These are phyloP conservation scores for Termitomyces sp. DNA, from an alignment of 1,284 basidiomycete genomes.

Conservation along the genomic window DNA sequence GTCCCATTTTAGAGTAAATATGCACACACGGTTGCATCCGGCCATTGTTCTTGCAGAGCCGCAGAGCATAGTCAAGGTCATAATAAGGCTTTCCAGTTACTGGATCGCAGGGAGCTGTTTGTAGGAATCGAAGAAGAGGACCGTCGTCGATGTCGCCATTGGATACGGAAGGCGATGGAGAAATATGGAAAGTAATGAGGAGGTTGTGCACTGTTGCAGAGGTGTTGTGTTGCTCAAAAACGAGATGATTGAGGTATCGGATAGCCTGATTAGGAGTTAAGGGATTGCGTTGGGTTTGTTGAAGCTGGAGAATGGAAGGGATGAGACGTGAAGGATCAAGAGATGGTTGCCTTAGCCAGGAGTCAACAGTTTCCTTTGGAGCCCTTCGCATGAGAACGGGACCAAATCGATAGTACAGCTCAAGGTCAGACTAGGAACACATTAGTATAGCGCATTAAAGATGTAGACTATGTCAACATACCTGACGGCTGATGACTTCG, in stretches of 20 bases:
- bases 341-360: constrained; percentile 80
- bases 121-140: constrained; percentile 81
- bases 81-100: constrained; percentile 87
- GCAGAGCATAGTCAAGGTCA: constrained; percentile 94
- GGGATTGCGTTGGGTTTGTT: constrained; percentile 64
- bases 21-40: constrained; percentile 90
- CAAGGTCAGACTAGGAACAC: constrained; percentile 57
- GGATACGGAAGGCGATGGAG: constrained; percentile 31
- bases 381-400: constrained; percentile 83
- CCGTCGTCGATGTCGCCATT: constrained; percentile 60
- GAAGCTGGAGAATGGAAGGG: constrained; percentile 83
- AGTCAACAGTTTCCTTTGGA: constrained; percentile 86
- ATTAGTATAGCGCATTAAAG: constrained; percentile 6
- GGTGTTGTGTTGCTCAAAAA: constrained; percentile 76
- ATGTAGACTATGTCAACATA: constrained; percentile 26
- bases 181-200: constrained; percentile 82
- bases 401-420: constrained; percentile 92
- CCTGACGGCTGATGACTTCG: constrained; percentile 83
- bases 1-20: constrained; percentile 96
- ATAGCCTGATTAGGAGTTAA: constrained; percentile 79
- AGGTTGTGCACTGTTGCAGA: constrained; percentile 93
- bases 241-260: constrained; percentile 81
- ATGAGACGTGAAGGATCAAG: constrained; percentile 85
- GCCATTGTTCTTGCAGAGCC: constrained; percentile 81
- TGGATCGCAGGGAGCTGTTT: constrained; percentile 79